A percentile compares a stretch with the other conserved stretches of the same genome.
Evolutionary conservation across 2,329 filamentous ascomycete species (phyloP).

Genomic region (Fusarium siculi): DNA sequence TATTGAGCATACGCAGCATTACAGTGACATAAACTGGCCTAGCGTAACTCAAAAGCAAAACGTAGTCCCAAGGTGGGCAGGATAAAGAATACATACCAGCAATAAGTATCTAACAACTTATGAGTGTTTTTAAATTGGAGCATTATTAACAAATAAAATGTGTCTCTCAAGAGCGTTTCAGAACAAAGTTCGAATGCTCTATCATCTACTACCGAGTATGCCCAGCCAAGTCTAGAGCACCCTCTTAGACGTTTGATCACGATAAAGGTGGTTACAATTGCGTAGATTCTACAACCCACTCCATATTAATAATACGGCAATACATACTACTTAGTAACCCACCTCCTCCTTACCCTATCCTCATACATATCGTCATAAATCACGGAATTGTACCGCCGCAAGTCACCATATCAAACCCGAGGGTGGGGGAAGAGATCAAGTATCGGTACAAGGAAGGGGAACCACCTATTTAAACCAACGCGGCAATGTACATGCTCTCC

Average conservation of each 20-base stretch:
- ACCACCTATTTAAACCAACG: conserved; percentile 9
- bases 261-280: not conserved
- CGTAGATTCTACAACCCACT: not conserved
- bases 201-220: not conserved
- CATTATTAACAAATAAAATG: not conserved
- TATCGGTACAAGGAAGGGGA: not conserved
- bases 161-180: not conserved
- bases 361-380: conserved; percentile 15
- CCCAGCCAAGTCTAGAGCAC: not conserved
- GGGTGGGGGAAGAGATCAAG: not conserved
- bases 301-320: not conserved
- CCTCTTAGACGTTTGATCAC: not conserved
- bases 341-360: not conserved
- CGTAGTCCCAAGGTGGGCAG: not conserved
- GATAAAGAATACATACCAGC: not conserved
- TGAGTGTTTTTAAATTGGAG: not conserved
- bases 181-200: not conserved
- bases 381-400: conserved; percentile 31
- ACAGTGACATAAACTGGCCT: not conserved
- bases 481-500: not conserved
- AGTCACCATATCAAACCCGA: conserved; percentile 23
- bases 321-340: not conserved
- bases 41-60: not conserved
- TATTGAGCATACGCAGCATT: not conserved
- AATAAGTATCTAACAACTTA: not conserved